A percentile compares a stretch with the other conserved stretches of the same genome.
Evolutionary conservation across 352 stramenopile genomes (phyloP).

Genomic region (Phytopythium vexans): DNA sequence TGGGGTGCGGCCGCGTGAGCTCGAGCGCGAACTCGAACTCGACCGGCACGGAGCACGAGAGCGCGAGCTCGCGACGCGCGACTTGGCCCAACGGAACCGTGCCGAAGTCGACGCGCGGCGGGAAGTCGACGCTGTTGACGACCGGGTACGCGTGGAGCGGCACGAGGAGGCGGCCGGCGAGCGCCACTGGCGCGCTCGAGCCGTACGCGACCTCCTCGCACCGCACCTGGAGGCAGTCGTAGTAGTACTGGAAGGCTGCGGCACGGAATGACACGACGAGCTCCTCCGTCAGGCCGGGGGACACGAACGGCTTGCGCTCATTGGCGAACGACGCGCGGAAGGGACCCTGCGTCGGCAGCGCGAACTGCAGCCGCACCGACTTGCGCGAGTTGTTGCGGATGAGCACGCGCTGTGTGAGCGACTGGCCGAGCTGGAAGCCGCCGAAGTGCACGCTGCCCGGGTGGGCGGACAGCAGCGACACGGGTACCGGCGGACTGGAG

Average conservation of each 20-base stretch:
- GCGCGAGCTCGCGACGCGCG: constrained; percentile 32
- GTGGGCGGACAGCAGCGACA: constrained; percentile 36
- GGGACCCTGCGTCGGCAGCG: constrained; percentile 33
- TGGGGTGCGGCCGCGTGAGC: constrained; percentile 57
- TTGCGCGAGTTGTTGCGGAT: constrained; percentile 79
- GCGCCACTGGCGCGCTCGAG: constrained; percentile 38
- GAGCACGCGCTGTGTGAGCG: constrained; percentile 59
- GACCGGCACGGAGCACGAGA: constrained; percentile 80
- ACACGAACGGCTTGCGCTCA: constrained; percentile 62
- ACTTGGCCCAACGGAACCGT: constrained; percentile 47
- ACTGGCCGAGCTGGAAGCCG: constrained; percentile 65
- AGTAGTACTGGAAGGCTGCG: constrained; percentile 81
- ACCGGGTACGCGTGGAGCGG: constrained; percentile 88
- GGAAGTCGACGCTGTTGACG: constrained; percentile 75
- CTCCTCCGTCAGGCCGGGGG: constrained; percentile 73
- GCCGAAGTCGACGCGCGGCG: constrained; percentile 81
- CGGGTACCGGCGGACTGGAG: too few relatives aligned
- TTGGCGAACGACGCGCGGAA: constrained; percentile 54
- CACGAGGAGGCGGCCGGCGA: constrained; percentile 49
- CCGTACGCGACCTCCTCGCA: constrained; percentile 72
- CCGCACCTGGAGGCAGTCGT: constrained; percentile 80
- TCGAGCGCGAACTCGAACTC: constrained; percentile 86
- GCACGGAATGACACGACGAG: constrained; percentile 73
- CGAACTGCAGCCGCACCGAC: constrained; percentile 68
- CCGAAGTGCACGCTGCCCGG: constrained; percentile 86